These are phyloP conservation scores for Acanthamoeba culbertsoni DNA, from an alignment of 208 protist genomes.

Conservation along the genomic window DNA sequence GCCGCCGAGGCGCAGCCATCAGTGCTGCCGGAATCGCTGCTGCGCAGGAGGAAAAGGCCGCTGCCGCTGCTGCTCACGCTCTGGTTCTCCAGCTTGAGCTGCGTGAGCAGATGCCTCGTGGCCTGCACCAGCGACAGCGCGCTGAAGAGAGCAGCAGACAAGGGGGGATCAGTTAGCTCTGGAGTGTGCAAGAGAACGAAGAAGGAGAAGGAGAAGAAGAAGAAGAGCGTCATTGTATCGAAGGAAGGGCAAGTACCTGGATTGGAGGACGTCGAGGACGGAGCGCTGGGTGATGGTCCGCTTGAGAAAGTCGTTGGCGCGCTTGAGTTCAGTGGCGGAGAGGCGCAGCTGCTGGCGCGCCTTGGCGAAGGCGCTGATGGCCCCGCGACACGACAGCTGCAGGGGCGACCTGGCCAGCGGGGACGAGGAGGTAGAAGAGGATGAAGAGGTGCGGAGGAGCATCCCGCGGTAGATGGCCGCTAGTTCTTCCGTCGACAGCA, in stretches of 20 bases:
- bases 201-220: background rate
- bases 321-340: constrained; percentile 2
- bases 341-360: background rate
- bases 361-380: background rate
- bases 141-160: background rate
- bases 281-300: constrained; percentile 1
- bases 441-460: background rate
- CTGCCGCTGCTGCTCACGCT: background rate
- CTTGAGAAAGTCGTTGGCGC: constrained; percentile 29
- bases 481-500: background rate
- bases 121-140: constrained; percentile 28
- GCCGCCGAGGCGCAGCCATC: background rate
- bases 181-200: no score
- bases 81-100: background rate
- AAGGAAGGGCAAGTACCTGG: background rate
- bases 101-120: background rate
- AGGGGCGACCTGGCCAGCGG: no score
- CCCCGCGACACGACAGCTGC: background rate
- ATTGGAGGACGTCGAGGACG: constrained; percentile 30
- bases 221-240: background rate
- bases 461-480: background rate
- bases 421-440: background rate
- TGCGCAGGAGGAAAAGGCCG: background rate
- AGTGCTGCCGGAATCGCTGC: background rate
- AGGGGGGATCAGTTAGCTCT: no score